Base-by-base conservation (phyloP, 306 rosid genomes). In the Cucurbita maxima region DNA sequence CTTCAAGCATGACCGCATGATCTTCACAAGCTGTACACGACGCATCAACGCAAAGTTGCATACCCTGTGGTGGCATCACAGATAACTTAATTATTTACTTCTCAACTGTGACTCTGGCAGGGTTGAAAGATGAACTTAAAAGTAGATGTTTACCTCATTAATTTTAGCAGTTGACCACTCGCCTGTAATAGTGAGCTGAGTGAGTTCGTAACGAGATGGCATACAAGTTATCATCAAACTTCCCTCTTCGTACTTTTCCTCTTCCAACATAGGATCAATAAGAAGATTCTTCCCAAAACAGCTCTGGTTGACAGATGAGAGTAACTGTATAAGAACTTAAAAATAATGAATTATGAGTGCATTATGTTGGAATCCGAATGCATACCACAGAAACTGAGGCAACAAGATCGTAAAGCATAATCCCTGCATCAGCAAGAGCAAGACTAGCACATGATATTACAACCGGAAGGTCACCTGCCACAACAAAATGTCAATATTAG, bases 341-440 rank as follows among this genome's bases (percentile, higher is more conserved):
- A 25, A 8, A 43, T 43, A 43, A 43, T 18, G 9, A 64, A 20
- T 3, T n/a, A 20, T 19, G 37, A 18, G n/a, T 41, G 54, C 54
- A 5, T 64, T 44, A 66, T 18, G 36, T 41, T 41, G 71, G 48
- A 64, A 64, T 41, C 7, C 15, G 25, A 61, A 76, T 75, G 62
- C 96, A 74, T 94, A 91, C 99, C 96, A 91, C 89, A n/a, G 97
- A 94, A 83, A 94, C 97, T 40, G 99, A 85, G 71, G 96, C 81
- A 74, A 94, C 91, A 72, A 94, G 97, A 80, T 94, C 99, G 73
- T 91, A 88, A 89, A 91, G 88, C 96, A 89, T 84, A 82, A 91
- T 91, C 77, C 99, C 99, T 1, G 97, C 99, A 88, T 94, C 99
- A 19, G 97, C 97, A 76, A 91, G 85, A 74, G 97, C 99, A 84